Base-by-base conservation (phyloP, 352 stramenopile genomes). In the Pythium monospermum region DNA sequence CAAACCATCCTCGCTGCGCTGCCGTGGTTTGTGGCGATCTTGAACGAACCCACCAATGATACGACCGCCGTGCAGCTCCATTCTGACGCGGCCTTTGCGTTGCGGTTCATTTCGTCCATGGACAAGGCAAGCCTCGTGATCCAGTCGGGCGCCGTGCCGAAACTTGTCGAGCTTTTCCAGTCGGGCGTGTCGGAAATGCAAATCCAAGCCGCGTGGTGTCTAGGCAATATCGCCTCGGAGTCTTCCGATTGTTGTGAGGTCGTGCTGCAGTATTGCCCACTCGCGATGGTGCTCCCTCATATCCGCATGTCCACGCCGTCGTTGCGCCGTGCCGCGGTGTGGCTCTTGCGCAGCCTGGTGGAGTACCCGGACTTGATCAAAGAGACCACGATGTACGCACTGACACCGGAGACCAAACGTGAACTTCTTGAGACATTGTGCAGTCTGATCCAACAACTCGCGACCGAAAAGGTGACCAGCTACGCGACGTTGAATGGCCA, bases 91-190 rank as follows among this genome's bases (percentile, higher is more conserved):
- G 83, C 83, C 28, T 94, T 94, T 49, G 81, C 83, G 36, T 60
- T 94, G 49, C 78, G 83, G 28, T 94, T 94, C 56, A 92, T 94
- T 48, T 75, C 83, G 52, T 94, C 83, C 30, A 94, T 94, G 83
- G 83, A 94, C 63, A 91, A 91, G 59, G 79, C 83, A 16, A 68
- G 41, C 40, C 41, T 79, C 16, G 76, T 94, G n/a, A 76, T 94
- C 38, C 62, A 85, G 46, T 66, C 73, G 0, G 83, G 83, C 27
- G 81, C 77, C 0, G 72, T 92, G 19, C 80, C 81, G 0, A 80
- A 87, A 50, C 71, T 94, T 33, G 81, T 91, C 37, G 71, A 90
- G 55, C 66, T 94, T 19, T 89, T 94, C 64, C 80, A 92, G 53
- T 87, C 74, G 13, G 83, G 83, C 22, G 87, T 94, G 45, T 92